Conservation (phyloP, 2,329 filamentous ascomycete species). For the Scedosporium aurantiacum region DNA sequence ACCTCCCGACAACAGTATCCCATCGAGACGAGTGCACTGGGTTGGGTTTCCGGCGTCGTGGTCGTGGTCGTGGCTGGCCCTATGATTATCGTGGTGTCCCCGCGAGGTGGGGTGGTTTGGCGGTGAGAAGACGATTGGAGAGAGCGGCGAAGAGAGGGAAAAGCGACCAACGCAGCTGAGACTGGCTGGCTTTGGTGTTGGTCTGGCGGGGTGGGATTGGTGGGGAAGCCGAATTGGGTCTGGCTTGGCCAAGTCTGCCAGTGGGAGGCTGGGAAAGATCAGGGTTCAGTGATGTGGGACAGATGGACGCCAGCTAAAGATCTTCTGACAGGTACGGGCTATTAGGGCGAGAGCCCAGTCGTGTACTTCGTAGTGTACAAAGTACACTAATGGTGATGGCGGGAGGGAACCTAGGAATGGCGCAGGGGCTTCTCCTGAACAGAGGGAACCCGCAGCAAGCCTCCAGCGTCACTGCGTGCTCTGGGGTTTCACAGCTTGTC, state of each 20-base stretch:
- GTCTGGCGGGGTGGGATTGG: not conserved
- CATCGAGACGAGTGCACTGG: not conserved
- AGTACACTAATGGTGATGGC: not conserved
- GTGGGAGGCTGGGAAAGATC: not conserved
- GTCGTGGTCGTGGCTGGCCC: not conserved
- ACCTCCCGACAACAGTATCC: not conserved
- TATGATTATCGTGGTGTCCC: not conserved
- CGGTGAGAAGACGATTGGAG: not conserved
- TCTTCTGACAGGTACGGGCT: not conserved
- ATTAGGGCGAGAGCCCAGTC: not conserved
- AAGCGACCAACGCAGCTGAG: not conserved
- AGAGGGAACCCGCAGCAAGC: not conserved
- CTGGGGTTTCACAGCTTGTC: not conserved
- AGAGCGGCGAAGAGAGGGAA: no score
- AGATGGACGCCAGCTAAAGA: not conserved
- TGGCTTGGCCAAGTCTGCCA: not conserved
- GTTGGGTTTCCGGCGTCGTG: not conserved
- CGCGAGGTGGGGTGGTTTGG: not conserved
- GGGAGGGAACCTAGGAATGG: not conserved
- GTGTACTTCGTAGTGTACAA: no score
- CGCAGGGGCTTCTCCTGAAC: not conserved
- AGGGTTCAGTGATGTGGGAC: not conserved
- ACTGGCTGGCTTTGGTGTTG: not conserved
- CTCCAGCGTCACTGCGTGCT: not conserved
- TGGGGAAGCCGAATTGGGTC: not conserved